A percentile compares a stretch with the other conserved stretches of the same genome.
phyloP scores from a whole-genome alignment of 2,329 filamentous ascomycete species.

The Erysiphe neolycopersici region DNA sequence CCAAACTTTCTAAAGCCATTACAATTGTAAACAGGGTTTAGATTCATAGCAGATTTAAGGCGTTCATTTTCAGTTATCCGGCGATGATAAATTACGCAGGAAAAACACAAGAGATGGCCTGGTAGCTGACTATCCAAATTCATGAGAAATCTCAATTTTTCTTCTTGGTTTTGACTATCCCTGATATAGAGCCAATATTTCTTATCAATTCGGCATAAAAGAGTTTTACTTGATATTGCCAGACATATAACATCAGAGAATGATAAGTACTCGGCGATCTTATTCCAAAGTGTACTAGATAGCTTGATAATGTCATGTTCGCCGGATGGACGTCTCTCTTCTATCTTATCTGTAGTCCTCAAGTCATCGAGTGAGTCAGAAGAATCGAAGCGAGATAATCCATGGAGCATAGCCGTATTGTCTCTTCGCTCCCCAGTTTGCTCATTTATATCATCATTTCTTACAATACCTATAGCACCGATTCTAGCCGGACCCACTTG shows the following conservation, averaged over 20 bases:
- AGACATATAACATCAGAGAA: conserved; percentile 22
- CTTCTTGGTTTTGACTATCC: conserved; percentile 17
- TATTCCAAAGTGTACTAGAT: conserved; percentile 19
- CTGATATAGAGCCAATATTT: conserved; percentile 16
- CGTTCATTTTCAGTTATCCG: conserved; percentile 25
- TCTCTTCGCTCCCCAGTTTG: conserved; percentile 13
- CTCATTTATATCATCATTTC: conserved; percentile 3
- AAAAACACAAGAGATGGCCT: conserved; percentile 30
- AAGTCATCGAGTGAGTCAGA: conserved; percentile 6
- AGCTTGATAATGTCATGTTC: conserved; percentile 20
- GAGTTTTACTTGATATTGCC: conserved; percentile 20
- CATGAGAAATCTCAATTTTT: conserved; percentile 24
- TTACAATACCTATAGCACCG: neutral
- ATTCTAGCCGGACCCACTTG: neutral
- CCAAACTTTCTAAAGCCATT: conserved; percentile 23
- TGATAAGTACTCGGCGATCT: conserved; percentile 17
- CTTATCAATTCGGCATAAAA: conserved; percentile 18
- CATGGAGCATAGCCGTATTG: conserved; percentile 12
- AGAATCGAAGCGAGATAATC: conserved; percentile 10
- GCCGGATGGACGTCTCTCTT: conserved; percentile 9
- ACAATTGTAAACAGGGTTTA: conserved; percentile 30
- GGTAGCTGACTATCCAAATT: conserved; percentile 24
- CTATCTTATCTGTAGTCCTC: neutral
- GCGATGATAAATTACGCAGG: conserved; percentile 26
- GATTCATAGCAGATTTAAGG: conserved; percentile 23